A percentile compares a stretch with the other conserved stretches of the same genome.
Evolutionary conservation across 2,329 filamentous ascomycete genomes (phyloP).

Genomic region (Hypocrella siamensis): DNA sequence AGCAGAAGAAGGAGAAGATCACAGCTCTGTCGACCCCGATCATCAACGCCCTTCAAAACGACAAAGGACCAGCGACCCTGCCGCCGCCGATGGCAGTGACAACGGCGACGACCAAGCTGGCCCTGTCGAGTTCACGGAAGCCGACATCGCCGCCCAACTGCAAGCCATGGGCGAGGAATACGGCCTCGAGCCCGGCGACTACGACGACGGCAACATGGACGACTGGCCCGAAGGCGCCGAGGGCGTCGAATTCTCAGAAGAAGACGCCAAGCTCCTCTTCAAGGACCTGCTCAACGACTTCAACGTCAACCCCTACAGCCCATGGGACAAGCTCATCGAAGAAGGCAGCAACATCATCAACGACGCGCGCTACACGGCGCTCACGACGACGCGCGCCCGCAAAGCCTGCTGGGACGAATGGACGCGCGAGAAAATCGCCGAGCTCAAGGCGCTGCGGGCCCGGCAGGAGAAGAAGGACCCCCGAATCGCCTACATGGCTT

Average conservation of each 20-base stretch:
- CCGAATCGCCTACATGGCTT: constrained; percentile 62
- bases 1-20: constrained; percentile 16
- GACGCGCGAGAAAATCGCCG: constrained; percentile 60
- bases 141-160: constrained; percentile 85
- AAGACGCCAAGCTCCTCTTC: constrained; percentile 66
- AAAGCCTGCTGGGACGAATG: constrained; percentile 75
- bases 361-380: constrained; percentile 72
- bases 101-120: constrained; percentile 28
- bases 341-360: constrained; percentile 65
- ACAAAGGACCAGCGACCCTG: constrained; percentile 33
- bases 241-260: constrained; percentile 53
- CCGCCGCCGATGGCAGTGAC: constrained; percentile 34
- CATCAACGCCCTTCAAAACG: constrained; percentile 42
- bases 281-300: constrained; percentile 74
- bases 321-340: constrained; percentile 83
- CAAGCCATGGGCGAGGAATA: constrained; percentile 82
- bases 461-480: constrained; percentile 72
- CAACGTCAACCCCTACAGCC: constrained; percentile 69
- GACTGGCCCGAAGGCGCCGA: constrained; percentile 57
- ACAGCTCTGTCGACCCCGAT: constrained; percentile 19
- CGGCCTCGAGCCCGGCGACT: constrained; percentile 61
- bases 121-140: constrained; percentile 74
- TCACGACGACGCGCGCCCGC: constrained; percentile 66
- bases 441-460: constrained; percentile 55
- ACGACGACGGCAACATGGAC: constrained; percentile 46